phyloP scores from a whole-genome alignment of 2,329 filamentous ascomycete genomes.

The Juglanconis sp. region DNA sequence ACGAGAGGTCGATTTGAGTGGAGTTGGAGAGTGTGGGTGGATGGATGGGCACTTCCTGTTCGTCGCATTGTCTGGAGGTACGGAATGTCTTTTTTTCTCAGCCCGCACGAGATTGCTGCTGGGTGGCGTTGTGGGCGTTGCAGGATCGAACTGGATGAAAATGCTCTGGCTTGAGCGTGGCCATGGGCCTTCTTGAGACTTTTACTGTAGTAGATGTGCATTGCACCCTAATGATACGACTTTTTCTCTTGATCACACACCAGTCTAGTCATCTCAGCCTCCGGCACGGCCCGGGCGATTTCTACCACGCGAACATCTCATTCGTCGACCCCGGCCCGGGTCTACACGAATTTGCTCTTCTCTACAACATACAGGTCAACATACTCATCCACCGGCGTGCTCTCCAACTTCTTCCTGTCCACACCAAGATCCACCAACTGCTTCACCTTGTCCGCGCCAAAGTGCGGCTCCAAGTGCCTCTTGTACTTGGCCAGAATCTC shows the following conservation, averaged over 20 bases:
- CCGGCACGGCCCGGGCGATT: no score
- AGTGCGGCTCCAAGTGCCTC: conserved; percentile 85
- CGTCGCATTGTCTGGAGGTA: neutral
- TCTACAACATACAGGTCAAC: conserved; percentile 66
- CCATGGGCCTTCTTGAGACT: neutral
- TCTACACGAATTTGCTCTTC: conserved; percentile 18
- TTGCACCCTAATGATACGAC: conserved; percentile 4
- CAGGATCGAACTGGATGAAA: neutral
- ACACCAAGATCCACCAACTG: conserved; percentile 78
- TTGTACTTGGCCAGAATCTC: conserved; percentile 95
- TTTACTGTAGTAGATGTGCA: neutral
- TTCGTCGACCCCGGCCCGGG: neutral
- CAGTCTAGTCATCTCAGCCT: neutral
- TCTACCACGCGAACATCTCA: neutral
- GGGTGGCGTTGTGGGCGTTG: neutral
- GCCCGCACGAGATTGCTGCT: no score
- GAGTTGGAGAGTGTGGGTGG: neutral
- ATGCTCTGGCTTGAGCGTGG: neutral
- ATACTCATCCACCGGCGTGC: conserved; percentile 85
- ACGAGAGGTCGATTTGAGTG: neutral
- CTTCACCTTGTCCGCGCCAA: conserved; percentile 71
- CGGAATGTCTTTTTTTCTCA: neutral
- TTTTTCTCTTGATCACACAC: neutral
- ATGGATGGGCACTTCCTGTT: neutral
- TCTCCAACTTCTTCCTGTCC: conserved; percentile 72